Conservation (phyloP, 2,329 filamentous ascomycete species). For the Cucurbitaria berberidis region DNA sequence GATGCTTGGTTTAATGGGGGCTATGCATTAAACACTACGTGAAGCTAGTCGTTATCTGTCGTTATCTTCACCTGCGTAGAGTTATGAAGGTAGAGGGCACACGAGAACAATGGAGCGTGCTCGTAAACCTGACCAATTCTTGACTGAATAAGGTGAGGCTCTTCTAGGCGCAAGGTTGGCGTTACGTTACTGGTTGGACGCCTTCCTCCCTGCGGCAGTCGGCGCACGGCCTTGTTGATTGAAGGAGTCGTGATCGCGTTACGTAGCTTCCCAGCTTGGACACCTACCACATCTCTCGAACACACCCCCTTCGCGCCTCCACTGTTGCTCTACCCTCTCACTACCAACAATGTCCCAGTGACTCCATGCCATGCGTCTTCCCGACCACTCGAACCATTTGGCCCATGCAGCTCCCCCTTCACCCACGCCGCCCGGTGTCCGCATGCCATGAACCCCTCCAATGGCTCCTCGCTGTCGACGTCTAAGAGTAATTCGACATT, state of each 20-base stretch:
- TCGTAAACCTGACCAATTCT: conserved; percentile 2
- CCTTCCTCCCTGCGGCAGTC: conserved; percentile 1
- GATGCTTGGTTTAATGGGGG: background rate
- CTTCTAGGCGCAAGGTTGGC: conserved; percentile 14
- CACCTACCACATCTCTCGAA: conserved; percentile 14
- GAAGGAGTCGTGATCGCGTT: conserved; percentile 20
- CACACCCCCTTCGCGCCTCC: conserved; percentile 12
- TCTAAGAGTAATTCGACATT: conserved; percentile 54
- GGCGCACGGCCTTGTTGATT: conserved; percentile 25
- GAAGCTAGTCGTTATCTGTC: conserved; percentile 28
- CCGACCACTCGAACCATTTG: conserved; percentile 30
- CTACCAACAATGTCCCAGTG: conserved; percentile 35
- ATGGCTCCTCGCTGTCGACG: conserved; percentile 44
- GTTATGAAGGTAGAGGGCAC: background rate
- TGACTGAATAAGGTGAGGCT: conserved; percentile 6
- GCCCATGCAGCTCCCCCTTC: conserved; percentile 47
- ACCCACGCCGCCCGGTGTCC: conserved; percentile 41
- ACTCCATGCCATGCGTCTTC: conserved; percentile 43
- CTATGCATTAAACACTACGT: conserved; percentile 6
- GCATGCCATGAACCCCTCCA: conserved; percentile 50
- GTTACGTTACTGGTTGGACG: conserved; percentile 14
- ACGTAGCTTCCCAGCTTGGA: conserved; percentile 30
- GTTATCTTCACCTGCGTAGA: conserved; percentile 21
- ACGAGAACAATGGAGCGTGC: background rate
- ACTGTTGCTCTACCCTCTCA: conserved; percentile 9